Percentiles rank a stretch among this genome's conserved stretches.
Conservation (phyloP, 106 monocot genomes). For the Phalaenopsis equestris region DNA sequence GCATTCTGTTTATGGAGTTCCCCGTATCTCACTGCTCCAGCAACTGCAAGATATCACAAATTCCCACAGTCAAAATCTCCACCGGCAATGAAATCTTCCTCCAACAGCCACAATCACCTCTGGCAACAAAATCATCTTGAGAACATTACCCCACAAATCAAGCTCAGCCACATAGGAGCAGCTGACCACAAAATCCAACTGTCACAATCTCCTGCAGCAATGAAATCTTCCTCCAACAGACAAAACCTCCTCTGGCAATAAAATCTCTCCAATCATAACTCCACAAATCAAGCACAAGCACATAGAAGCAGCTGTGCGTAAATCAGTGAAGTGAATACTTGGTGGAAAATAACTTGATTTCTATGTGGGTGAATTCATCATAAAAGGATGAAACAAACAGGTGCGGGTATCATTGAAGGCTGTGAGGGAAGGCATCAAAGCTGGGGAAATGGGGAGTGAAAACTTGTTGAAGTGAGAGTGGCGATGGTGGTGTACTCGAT, state of each 20-base stretch:
- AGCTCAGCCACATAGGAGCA: too few species aligned
- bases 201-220: conserved; percentile 44
- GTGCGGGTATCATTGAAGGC: too few species aligned
- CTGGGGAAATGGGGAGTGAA: too few species aligned
- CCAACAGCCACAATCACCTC: not conserved
- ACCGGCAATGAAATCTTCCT: conserved; percentile 52
- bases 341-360: conserved; percentile 44
- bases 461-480: too few species aligned
- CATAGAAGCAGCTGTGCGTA: conserved; percentile 37
- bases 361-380: conserved; percentile 63
- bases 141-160: too few species aligned
- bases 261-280: conserved; percentile 10
- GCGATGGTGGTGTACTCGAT: too few species aligned
- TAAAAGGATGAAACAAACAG: conserved; percentile 15
- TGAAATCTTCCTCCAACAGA: conserved; percentile 31
- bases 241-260: too few species aligned
- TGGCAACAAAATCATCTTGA: too few species aligned
- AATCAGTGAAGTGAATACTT: conserved; percentile 47
- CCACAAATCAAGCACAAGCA: conserved; percentile 34
- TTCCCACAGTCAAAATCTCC: conserved; percentile 20
- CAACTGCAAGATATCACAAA: not conserved
- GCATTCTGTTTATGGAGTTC: not conserved
- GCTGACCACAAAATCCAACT: not conserved
- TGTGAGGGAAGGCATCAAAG: too few species aligned
- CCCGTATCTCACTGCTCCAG: too few species aligned